Evolutionary conservation across 768 basidiomycete genomes (phyloP), one percentile per base, ranked within the genome.

Genomic region (Leccinum sublutescens): DNA sequence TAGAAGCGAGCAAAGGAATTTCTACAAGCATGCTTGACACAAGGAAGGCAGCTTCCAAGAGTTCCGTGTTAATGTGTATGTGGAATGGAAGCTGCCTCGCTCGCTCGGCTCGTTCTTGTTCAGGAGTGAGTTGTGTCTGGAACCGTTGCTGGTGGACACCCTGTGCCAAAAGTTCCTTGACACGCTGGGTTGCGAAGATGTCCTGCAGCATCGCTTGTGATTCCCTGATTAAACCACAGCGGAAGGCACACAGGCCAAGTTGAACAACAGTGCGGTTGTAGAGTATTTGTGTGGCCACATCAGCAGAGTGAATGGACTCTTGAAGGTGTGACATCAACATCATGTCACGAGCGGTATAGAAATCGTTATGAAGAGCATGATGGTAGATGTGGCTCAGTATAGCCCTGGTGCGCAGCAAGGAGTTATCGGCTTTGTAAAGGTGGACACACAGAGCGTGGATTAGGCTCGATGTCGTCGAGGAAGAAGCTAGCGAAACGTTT

Each of bases 1-100:
- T 91, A 72, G 91, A 94, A 4, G 97, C 97, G 17, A 98, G 79
- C 23, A 98, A 77, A 3, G 97, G 97, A 17, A 99, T 95, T 77
- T 98, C 97, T 40, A 98, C 89, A 38, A 99, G 83, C 97, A 99
- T 99, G 77, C 95, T 98, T 15, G 93, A 95, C 17, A 97, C 95
- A 47, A 99, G 82, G 80, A 98, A 99, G 1, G 94, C 97, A 19
- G 95, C 95, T 75, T 98, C 97, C 56, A 98, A 80, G 9, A 99
- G 81, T 75, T 98, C 97, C 14, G 97, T 93, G 78, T 98, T 99
- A 76, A 98, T 95, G 75, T 99, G 97, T 90, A 98, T 91, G 75
- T 99, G 97, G 88, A 98, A 99, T 29, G 97, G 97, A 23, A 99
- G 82, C 67, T 98, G 93, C 34, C 97, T 85, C 64, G 94, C 89